Base-by-base conservation (phyloP, 1,284 basidiomycete species). In the Volvariella surrecta region DNA sequence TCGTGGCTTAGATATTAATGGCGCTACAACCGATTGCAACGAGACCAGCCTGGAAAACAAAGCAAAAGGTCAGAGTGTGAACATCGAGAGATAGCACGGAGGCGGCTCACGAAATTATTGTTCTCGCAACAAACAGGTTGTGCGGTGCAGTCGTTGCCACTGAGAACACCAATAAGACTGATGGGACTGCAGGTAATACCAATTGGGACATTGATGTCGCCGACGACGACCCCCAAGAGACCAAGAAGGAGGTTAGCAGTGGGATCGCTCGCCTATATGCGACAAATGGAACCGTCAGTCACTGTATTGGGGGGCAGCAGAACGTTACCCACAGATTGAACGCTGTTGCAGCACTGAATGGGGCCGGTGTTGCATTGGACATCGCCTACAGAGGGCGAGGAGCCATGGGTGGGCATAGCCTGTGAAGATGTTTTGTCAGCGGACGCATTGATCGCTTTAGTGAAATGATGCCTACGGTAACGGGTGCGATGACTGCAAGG, bases 281-380 rank as follows among this genome's bases (percentile, higher is more conserved):
- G 19, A n/a, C n/a, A n/a, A 18, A 9, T 37, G 8, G 7, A 17
- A 1, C n/a, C n/a, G n/a, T 28, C 2, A 35, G 34, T n/a, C 7
- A 19, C 34, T n/a, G n/a, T 16, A 13, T n/a, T 10, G 15, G 8
- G n/a, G 16, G 20, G 11, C 20, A 22, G 28, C 1, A 19, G 39
- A 4, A 8, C 32, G 30, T n/a, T 3, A 37, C 48, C 17, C 41
- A 54, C 51, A 28, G 20, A 16, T 22, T 50, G 42, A 9, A 57
- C 40, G 16, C 34, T 24, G 44, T 52, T 50, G 47, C 54, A 57
- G 47, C 55, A 55, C 39, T 47, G 43, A 7, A 54, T 15, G n/a
- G 43, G 4, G 9, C 55, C 55, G 39, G 50, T 52, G 42, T 49
- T 48, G 48, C 55, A 55, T 13, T 52, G 49, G 42, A 39, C 18